Percentiles rank a stretch among this genome's conserved stretches.
phyloP scores from a whole-genome alignment of 2,329 filamentous ascomycete species.

The Pseudogymnoascus sp. region DNA sequence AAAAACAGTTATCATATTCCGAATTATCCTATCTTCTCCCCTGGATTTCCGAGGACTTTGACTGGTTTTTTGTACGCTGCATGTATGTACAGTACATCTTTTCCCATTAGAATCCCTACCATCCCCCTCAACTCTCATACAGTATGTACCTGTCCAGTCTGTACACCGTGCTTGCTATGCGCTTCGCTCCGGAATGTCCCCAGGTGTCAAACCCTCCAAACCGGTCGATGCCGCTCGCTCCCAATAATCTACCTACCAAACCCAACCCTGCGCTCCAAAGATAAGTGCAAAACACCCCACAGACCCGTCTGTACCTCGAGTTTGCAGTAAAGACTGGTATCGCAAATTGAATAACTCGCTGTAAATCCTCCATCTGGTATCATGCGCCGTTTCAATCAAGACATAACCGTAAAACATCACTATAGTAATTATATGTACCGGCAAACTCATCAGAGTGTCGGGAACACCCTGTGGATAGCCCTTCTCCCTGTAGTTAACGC shows the following conservation, averaged over 20 bases:
- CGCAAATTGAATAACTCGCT: not conserved
- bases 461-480: conserved; percentile 23
- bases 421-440: not conserved
- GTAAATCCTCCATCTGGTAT: conserved; percentile 4
- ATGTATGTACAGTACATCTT: not conserved
- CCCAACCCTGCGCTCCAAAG: not conserved
- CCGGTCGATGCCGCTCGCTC: not conserved
- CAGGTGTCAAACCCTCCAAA: not conserved
- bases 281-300: not conserved
- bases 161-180: not conserved
- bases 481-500: conserved; percentile 19
- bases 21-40: not conserved
- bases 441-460: conserved; percentile 23
- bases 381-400: conserved; percentile 1
- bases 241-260: not conserved
- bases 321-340: not conserved
- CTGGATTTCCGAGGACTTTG: not conserved
- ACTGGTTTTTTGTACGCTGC: not conserved
- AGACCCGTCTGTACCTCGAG: not conserved
- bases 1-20: not conserved
- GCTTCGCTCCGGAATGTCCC: not conserved
- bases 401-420: conserved; percentile 8
- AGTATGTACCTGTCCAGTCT: not conserved
- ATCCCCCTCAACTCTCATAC: not conserved
- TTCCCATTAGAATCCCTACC: not conserved